Evolutionary conservation across 495 filamentous ascomycete species (phyloP), one percentile per base, ranked within the genome.

Genomic region (Platismatia glauca): DNA sequence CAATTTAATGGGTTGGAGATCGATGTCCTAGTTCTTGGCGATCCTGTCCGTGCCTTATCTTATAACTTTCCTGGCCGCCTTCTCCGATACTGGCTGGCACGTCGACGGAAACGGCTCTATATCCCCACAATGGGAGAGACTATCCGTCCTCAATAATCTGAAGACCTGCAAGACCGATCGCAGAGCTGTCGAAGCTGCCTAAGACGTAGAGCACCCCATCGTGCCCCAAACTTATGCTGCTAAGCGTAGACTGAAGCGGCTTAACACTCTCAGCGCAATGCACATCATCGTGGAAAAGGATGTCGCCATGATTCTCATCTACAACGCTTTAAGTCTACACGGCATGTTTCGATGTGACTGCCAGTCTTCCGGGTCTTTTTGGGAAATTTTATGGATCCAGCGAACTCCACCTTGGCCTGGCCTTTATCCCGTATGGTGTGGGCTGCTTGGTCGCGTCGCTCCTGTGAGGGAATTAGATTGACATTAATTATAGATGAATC

Each of bases 11-110:
- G 86, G 84, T 0, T 91, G 87, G 88, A 68, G 82, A 31, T 76
- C 81, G 53, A 86, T 88, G 43, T 91, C 90, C 69, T 90, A 86
- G 86, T 89, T 90, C 64, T 75, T 89, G 35, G 76, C 79, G 55
- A 88, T 90, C 53, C 66, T 84, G 37, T 74, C 77, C 0, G 72
- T 74, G 0, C 65, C 68, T 15, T 60, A 73, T 11, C 22, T 71
- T 15, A 11, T 71, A 2, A 35, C 74, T 12, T 37, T 76, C 3
- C 35, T 76, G 7, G 24, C 70, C 18, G 39, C 39, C 16, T 65
- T 77, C 0, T 77, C 75, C 0, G 78, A 81, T 62, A 82, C 78
- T 0, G 71, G 70, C 55, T 73, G 78, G 2, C 73, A 72, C 3
- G 68, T 82, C 3, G 79, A 82, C 0, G 79, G 77, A 3, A 77